Evolutionary conservation across 768 basidiomycete genomes (phyloP), one percentile per base, ranked within the genome.

Genomic region (Amanita inopinata): DNA sequence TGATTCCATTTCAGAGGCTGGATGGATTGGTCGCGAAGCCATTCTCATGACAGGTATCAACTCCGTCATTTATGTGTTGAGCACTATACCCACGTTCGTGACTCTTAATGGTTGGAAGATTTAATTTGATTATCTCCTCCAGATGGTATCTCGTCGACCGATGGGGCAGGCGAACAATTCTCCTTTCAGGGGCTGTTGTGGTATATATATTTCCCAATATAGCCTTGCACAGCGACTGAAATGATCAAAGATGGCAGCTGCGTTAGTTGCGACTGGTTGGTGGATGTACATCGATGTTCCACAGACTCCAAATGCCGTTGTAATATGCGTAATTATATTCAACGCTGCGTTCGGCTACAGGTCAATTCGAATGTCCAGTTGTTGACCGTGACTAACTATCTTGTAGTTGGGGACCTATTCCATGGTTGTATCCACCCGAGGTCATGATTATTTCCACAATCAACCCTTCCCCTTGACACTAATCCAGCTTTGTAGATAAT

Each of bases 31-130:
- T 10, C 74, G 93, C 30, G 79, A 93, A 54, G 93, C 93, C 9
- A 76, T 97, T 47, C 69, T 97, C 18, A 97, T 97, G 93, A 89
- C 92, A 9, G 93, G 92, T 1, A 85, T 96, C 55, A 97, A 96
- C 53, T 78, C 83, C 5, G 67, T 86, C 41, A 81, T 90, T 47
- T 90, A 90, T 50, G 54, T 88, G 17, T 62, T 84, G 9, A 83
- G 80, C 54, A 87, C 89, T 3, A 61, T 93, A 30, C 88, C 88
- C 4, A 83, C 91, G 83, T 90, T 49, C 46, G 83, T 60, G n/a
- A 20, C 38, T n/a, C 36, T 30, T 38, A n/a, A 12, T 40, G 48
- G 18, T 39, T 40, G n/a, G n/a, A 42, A 30, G 25, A 27, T 40
- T 46, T 46, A 38, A 28, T 17, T 33, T 46, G 37, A 37, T 50